Conservation (phyloP, 148 eudicot species). For the Bassia scoparia region DNA sequence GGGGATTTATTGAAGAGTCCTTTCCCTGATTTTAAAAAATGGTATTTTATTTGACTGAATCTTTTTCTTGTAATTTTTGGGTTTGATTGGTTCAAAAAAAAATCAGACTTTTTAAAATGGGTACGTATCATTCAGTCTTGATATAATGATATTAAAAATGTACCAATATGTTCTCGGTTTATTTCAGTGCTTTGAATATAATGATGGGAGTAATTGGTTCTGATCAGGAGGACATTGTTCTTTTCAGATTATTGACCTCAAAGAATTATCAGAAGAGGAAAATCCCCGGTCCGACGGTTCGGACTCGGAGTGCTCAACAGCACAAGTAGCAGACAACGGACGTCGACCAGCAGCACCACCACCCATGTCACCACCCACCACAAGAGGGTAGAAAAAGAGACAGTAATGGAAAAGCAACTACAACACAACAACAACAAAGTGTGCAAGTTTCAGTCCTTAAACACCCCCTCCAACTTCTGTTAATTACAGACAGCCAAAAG, state of each 20-base stretch:
- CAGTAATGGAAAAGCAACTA: slow-evolving; percentile 28
- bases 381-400: slow-evolving; percentile 17
- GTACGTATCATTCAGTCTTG: not conserved
- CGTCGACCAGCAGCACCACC: not conserved
- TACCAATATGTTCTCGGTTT: no score
- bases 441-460: slow-evolving; percentile 63
- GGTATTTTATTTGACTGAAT: not conserved
- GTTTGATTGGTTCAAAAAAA: slow-evolving; percentile 11
- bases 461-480: slow-evolving; percentile 72
- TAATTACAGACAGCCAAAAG: slow-evolving; percentile 58
- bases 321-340: slow-evolving; percentile 35
- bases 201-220: not conserved
- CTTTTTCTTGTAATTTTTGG: no score
- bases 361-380: slow-evolving; percentile 11
- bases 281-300: slow-evolving; percentile 13
- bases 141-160: slow-evolving; percentile 12
- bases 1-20: not conserved
- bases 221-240: not conserved
- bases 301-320: slow-evolving; percentile 68
- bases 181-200: not conserved
- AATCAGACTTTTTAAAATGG: not conserved
- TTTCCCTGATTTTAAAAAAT: not conserved
- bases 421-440: slow-evolving; percentile 32
- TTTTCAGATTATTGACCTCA: slow-evolving; percentile 69
- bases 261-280: slow-evolving; percentile 44